Conservation (phyloP, 805 yeast genomes). For the Candida maltosa region DNA sequence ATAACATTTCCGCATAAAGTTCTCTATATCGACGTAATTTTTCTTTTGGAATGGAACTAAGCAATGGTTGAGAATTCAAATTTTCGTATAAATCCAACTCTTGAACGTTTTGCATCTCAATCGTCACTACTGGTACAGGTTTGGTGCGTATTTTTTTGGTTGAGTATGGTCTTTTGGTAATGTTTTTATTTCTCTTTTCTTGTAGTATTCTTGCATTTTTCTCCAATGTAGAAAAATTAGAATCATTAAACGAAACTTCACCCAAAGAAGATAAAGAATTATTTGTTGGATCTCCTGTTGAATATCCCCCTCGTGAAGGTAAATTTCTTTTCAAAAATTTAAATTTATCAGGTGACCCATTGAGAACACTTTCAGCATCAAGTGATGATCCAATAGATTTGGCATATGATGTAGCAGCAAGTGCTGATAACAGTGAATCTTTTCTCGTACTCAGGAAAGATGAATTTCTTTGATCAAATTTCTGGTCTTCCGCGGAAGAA, state of each 20-base stretch:
- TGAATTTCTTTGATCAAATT: constrained; percentile 6
- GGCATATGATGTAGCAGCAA: constrained; percentile 7
- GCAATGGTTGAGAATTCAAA: constrained; percentile 35
- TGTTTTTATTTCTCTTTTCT: constrained; percentile 2
- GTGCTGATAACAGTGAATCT: constrained; percentile 6
- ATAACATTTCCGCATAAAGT: constrained; percentile 75
- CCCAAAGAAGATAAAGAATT: constrained; percentile 8
- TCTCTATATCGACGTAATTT: constrained; percentile 47
- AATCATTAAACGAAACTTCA: constrained; percentile 1
- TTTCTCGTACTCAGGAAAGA: constrained; percentile 8
- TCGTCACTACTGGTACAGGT: constrained; percentile 30
- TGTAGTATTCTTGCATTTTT: constrained; percentile 1
- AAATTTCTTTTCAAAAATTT: constrained; percentile 8
- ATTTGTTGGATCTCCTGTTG: not conserved
- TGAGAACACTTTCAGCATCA: constrained; percentile 5
- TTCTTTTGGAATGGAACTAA: constrained; percentile 34
- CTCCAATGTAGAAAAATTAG: constrained; percentile 1
- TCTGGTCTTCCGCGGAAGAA: no score
- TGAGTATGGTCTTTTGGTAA: not conserved
- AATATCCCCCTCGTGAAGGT: not conserved
- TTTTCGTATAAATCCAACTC: constrained; percentile 44
- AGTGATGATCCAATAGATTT: constrained; percentile 9
- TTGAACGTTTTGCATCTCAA: constrained; percentile 46
- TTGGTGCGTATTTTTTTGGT: constrained; percentile 2
- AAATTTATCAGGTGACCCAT: constrained; percentile 10